A percentile compares a stretch with the other conserved stretches of the same genome.
These are phyloP conservation scores for Citrus hindsii DNA, from an alignment of 345 rosid species.

Conservation along the genomic window DNA sequence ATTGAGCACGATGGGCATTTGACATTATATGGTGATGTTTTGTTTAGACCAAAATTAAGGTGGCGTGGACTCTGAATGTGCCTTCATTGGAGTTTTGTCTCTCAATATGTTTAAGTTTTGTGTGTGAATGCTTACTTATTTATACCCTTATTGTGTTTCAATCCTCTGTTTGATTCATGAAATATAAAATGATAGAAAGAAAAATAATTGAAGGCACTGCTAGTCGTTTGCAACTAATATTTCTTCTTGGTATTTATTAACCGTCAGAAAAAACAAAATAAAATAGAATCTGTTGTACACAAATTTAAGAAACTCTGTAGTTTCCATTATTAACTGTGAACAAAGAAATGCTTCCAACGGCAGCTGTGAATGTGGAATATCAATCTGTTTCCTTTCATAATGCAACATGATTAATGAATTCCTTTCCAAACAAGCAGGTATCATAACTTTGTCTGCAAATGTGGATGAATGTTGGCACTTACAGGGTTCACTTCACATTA, in stretches of 20 bases:
- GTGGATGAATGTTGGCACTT: not conserved
- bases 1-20: not conserved
- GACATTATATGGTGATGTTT: not conserved
- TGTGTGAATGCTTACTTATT: not conserved
- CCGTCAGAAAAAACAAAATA: too few species aligned
- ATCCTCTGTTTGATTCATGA: not conserved
- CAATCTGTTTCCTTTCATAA: not conserved
- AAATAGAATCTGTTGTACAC: too few species aligned
- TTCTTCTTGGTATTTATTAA: too few species aligned
- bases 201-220: not conserved
- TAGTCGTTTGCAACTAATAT: too few species aligned
- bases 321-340: too few species aligned
- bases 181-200: not conserved
- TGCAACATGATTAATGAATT: not conserved
- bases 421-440: not conserved
- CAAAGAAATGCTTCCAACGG: not conserved
- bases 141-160: not conserved
- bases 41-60: too few species aligned
- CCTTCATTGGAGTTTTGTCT: not conserved
- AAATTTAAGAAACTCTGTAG: too few species aligned
- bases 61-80: not conserved
- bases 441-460: not conserved
- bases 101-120: not conserved
- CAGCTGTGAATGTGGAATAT: not conserved
- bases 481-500: not conserved